Base-by-base conservation (phyloP, 2,329 filamentous ascomycete species). In the Sclerotinia borealis region DNA sequence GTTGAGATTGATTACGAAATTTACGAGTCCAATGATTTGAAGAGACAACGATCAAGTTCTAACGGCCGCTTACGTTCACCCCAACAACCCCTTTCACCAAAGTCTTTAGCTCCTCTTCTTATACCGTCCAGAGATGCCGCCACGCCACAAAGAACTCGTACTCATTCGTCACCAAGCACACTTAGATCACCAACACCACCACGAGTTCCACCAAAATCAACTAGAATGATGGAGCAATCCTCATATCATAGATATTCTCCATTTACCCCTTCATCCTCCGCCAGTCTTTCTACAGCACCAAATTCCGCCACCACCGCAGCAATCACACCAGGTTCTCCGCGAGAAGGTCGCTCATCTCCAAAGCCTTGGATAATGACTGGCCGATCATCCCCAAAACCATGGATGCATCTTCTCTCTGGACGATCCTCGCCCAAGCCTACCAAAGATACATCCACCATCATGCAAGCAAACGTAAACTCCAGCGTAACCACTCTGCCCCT, bases 41-140 rank as follows among this genome's bases (percentile, higher is more conserved):
- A 59, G 25, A 59, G 10, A 27, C 43, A 36, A 25, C 51, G 34
- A 48, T 34, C 60, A 58, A 27, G 22, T 36, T 49, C 19, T 17
- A 48, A 45, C 13, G 13, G 5, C 15, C 51, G 31, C 41, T 58
- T 58, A 27, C 59, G 63, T 64, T 69, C 68, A 59, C 74, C 65
- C 41, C 76, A 70, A 61, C 76, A 75, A 61, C 79, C 77, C n/a
- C 73, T 79, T 43, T 84, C 82, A 13, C 82, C 83, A 22, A 85
- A 79, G 72, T 78, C 77, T 51, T 77, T 87, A 8, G 73, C 84
- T 1, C 85, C 84, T 31, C 78, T 87, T 27, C 79, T 85, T 45
- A 87, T 87, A 64, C 85, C 84, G 8, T 43, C 64, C 17, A 60
- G 63, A 29, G 66, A 63, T 34, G 61, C 61, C 31, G 54, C 67